Evolutionary conservation across 179 eudicot genomes (phyloP), one percentile per base, ranked within the genome.

Genomic region (Patellifolia procumbens): DNA sequence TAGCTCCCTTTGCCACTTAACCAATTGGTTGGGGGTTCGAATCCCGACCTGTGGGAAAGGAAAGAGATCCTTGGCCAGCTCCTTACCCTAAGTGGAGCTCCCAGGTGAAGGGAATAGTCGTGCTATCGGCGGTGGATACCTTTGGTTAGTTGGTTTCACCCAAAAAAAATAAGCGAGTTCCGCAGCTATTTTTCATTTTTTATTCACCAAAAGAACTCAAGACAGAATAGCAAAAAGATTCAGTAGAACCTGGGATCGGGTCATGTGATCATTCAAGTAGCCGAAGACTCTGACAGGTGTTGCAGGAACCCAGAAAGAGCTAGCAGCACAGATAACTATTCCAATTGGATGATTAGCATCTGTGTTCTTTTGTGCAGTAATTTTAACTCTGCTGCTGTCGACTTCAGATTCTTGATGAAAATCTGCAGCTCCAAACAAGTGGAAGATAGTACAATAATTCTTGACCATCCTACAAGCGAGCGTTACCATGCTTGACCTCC

Each of bases 381-480:
- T 59, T 0, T 67, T 69, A 42, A 79, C 70, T 51, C 74, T 74
- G 29, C 76, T 64, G n/a, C 67, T 68, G n/a, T 65, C 51, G 42
- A 68, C 63, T 56, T 81, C 80, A 9, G 69, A 77, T 64, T 75
- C 24, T 59, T 75, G 73, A 53, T 48, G 80, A n/a, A 74, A 12
- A 59, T 81, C 79, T 46, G 62, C 49, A 48, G 59, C 35, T 64
- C 34, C 73, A 24, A 78, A 72, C 78, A 78, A 67, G 74, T 74
- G 77, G 71, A 85, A 66, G 72, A 81, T 77, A 64, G 81, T 81
- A 37, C 82, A 79, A 29, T 79, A 87, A 60, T 72, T 74, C 81
- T 83, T 85, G 58, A 85, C 75, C 88, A 83, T 78, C 80, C 84
- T 81, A 56, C 74, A 74, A 17, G 84, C 83, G 1, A 87, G 86